These are phyloP conservation scores for Saccharum officinarum DNA, from an alignment of 176 grass and related monocot species.

Conservation along the genomic window DNA sequence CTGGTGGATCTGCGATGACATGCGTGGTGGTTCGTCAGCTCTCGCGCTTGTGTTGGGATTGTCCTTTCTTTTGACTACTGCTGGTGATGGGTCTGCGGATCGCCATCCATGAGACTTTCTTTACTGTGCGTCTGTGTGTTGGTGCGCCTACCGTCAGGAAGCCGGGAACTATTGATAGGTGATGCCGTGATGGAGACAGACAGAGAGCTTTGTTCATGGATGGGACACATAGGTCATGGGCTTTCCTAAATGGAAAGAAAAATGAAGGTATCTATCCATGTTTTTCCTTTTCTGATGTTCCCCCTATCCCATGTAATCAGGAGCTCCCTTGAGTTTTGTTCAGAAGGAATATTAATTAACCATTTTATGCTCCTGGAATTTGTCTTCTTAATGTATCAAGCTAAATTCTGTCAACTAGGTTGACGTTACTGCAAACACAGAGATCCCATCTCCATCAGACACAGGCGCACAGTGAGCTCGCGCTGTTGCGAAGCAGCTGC, in stretches of 20 bases:
- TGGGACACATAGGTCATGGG: background rate
- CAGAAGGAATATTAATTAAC: background rate
- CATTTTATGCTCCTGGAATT: background rate
- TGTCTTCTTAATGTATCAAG: background rate
- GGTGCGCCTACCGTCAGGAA: constrained; percentile 15
- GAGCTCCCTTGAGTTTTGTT: background rate
- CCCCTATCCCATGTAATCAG: background rate
- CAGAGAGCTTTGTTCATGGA: background rate
- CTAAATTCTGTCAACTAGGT: background rate
- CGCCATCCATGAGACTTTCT: background rate
- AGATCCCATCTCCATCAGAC: background rate
- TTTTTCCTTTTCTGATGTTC: background rate
- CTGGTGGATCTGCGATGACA: constrained; percentile 16
- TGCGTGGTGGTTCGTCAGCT: constrained; percentile 14
- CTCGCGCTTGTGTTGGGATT: background rate
- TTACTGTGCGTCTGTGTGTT: constrained; percentile 6
- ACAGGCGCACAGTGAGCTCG: background rate
- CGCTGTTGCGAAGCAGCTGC: constrained; percentile 22
- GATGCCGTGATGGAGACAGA: background rate
- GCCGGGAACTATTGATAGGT: background rate
- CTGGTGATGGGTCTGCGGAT: background rate
- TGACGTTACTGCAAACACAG: background rate
- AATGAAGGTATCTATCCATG: background rate
- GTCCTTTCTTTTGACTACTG: constrained; percentile 28
- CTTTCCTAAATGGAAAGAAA: background rate